Conservation (phyloP, 2,329 filamentous ascomycete species). For the Xylaria digitata region DNA sequence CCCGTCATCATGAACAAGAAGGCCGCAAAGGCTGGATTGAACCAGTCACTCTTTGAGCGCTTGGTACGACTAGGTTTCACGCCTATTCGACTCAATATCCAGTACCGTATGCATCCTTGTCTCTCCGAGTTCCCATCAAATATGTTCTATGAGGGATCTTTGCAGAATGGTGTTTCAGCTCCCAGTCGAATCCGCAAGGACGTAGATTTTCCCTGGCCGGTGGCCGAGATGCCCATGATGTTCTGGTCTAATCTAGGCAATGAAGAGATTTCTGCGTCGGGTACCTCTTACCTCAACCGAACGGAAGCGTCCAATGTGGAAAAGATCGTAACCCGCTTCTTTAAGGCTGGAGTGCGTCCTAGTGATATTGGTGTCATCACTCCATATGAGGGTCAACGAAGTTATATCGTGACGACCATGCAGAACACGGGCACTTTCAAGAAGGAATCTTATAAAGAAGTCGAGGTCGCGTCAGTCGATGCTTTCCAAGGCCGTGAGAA, state of each 20-base stretch:
- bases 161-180: slow-evolving; percentile 95
- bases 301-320: slow-evolving; percentile 98
- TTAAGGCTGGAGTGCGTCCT: slow-evolving; percentile 97
- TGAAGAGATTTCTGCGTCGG: slow-evolving; percentile 97
- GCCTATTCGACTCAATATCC: slow-evolving; percentile 93
- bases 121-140: slow-evolving; percentile 97
- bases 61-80: slow-evolving; percentile 90
- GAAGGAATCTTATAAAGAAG: slow-evolving; percentile 98
- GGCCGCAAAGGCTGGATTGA: slow-evolving; percentile 94
- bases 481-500: slow-evolving; percentile 99
- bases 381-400: slow-evolving; percentile 97
- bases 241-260: slow-evolving; percentile 99
- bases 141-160: slow-evolving; percentile 98
- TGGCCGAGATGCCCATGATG: slow-evolving; percentile 97
- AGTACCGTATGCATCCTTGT: slow-evolving; percentile 99
- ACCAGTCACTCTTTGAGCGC: slow-evolving; percentile 98
- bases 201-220: slow-evolving; percentile 98
- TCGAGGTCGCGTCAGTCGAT: slow-evolving; percentile 97
- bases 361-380: slow-evolving; percentile 97
- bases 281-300: slow-evolving; percentile 97
- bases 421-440: slow-evolving; percentile 97
- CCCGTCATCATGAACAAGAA: slow-evolving; percentile 99
- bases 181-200: slow-evolving; percentile 89
- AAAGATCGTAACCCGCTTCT: slow-evolving; percentile 98
- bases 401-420: slow-evolving; percentile 99